Base-by-base conservation (phyloP, 169 alveolate genomes). In the Cryptosporidium parvum region DNA sequence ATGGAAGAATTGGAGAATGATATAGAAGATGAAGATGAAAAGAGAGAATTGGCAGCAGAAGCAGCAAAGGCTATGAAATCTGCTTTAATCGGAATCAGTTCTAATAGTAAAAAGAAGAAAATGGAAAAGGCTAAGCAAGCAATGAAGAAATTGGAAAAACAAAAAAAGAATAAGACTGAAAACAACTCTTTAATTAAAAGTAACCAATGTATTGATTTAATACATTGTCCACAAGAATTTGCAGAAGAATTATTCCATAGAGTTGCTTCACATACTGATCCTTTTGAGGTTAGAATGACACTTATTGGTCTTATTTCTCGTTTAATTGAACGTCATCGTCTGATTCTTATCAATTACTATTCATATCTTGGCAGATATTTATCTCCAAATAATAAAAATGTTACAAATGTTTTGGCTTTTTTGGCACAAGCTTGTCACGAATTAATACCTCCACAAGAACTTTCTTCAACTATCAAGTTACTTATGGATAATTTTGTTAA, bases 391-490 rank as follows among this genome's bases (percentile, higher is more conserved):
- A 96, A 96, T 75, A 94, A 93, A 67, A 93, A 93, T 84, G 94
- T 96, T 44, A 94, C 97, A 44, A 93, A 93, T 33, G 91, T 97
- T 3, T 85, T 97, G 69, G 96, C 97, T 10, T 92, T 95, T 56
- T 84, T 95, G 48, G 96, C 96, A 58, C 98, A 95, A 72, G 95
- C 98, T 0, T 87, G 95, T 48, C 98, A 97, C 89, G 95, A 93
- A 12, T 92, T 91, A 33, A 92, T 97, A 14, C 97, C 98, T 1
- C 94, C 96, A 23, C 94, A 92, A 10, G 96, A 95, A 56, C 75
- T 97, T 12, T 93, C 92, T 26, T 97, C 98, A 18, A 52, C 95
- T 37, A 91, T 96, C n/a, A 94, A 93, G 52, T 93, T 93, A 65
- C 91, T 96, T 31, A 92, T 94, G 52, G 96, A 94, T 48, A 92